Base-by-base conservation (phyloP, 345 rosid genomes). In the Eucalyptus pauciflora region DNA sequence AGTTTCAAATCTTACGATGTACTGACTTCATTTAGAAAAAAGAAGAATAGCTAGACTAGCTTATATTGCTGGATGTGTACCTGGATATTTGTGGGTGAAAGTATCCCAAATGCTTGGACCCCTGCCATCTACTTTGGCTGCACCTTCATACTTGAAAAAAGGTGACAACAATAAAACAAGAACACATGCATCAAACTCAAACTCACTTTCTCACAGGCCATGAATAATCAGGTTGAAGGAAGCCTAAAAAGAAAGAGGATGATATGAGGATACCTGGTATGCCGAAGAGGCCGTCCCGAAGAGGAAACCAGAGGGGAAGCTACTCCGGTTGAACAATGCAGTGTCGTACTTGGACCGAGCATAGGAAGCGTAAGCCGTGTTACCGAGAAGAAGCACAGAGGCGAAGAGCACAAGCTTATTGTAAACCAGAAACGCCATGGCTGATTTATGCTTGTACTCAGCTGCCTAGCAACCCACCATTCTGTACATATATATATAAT, bases 231-330 rank as follows among this genome's bases (percentile, higher is more conserved):
- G 27, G 50, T n/a, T 49, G 22, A 48, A 50, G 52, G 22, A 51
- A 29, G 54, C 37, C 0, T 8, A 58, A 58, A 41, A 58, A 0
- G 43, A 31, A 41, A 41, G 13, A 24, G 51, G 81, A 29, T 24
- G 31, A 27, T 31, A 50, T 45, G 2, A 67, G 46, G 29, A 20
- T 48, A 92, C 93, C 89, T 92, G 93, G 64, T 90, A 91, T 17
- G 92, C 87, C 20, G 92, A 71, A 31, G 89, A 87, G n/a, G 91
- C 91, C 5, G 89, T 87, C 50, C 93, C 93, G 24, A 92, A 92
- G 54, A 89, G 27, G 81, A 92, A 92, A 10, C 89, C 89, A 7
- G 86, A 43, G 7, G 92, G 93, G 67, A 92, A 92, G 51, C 92
- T 91, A 48, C 88, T 85, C 54, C 92, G 89, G 31, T 89, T 91